Conservation (phyloP, 2,329 filamentous ascomycete genomes). For the Epichloe hybrida region DNA sequence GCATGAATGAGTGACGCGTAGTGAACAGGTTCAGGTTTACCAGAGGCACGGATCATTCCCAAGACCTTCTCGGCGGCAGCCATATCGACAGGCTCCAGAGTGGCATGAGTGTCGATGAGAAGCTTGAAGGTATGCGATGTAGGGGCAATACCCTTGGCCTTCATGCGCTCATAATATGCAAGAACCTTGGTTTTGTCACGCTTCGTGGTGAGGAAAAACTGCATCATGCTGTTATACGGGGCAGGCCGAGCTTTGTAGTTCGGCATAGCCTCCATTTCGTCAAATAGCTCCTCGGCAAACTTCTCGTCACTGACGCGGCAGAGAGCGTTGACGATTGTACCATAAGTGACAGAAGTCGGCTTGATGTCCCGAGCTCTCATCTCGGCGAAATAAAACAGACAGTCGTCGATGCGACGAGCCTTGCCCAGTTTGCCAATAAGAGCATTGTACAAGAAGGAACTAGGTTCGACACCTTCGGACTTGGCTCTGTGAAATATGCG, state of each 20-base stretch:
- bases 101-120: conserved; percentile 87
- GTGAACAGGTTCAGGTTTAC: conserved; percentile 83
- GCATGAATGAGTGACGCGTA: conserved; percentile 94
- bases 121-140: conserved; percentile 97
- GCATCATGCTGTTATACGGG: conserved; percentile 98
- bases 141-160: conserved; percentile 69
- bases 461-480: conserved; percentile 86
- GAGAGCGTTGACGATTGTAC: conserved; percentile 93
- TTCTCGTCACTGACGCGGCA: conserved; percentile 96
- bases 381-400: conserved; percentile 93
- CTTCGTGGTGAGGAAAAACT: conserved; percentile 97
- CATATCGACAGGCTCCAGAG: conserved; percentile 85
- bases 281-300: conserved; percentile 93
- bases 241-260: conserved; percentile 98
- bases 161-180: conserved; percentile 91
- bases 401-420: conserved; percentile 94
- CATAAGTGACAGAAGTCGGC: conserved; percentile 94
- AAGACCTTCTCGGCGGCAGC: conserved; percentile 73
- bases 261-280: conserved; percentile 97
- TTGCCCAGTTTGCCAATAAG: conserved; percentile 97
- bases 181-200: conserved; percentile 90
- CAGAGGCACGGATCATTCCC: conserved; percentile 58
- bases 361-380: conserved; percentile 90
- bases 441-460: conserved; percentile 95
- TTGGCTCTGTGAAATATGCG: conserved; percentile 95